These are phyloP conservation scores for Lyophyllum decastes DNA, from an alignment of 768 basidiomycete species.

Conservation along the genomic window DNA sequence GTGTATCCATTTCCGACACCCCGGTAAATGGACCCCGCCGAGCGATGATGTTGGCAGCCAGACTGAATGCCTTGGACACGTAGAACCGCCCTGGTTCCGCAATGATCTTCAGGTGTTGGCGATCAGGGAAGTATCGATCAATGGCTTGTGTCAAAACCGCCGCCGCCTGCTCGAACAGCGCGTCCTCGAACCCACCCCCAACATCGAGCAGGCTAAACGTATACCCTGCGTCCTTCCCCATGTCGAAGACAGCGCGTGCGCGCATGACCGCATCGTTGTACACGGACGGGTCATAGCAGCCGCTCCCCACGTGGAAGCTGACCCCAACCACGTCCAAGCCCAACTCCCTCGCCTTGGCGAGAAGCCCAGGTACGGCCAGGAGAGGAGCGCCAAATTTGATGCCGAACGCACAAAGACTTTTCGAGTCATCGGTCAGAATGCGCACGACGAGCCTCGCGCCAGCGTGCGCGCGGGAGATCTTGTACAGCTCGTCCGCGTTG, in stretches of 20 bases:
- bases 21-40: constrained; percentile 62
- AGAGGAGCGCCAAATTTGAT: constrained; percentile 97
- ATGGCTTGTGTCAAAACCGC: constrained; percentile 69
- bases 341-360: constrained; percentile 78
- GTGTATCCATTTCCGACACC: constrained; percentile 21
- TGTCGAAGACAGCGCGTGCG: constrained; percentile 82
- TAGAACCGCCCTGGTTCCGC: constrained; percentile 97
- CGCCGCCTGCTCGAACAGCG: constrained; percentile 81
- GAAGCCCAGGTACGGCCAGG: constrained; percentile 72
- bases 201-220: constrained; percentile 85
- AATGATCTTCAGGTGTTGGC: constrained; percentile 73
- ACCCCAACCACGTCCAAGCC: constrained; percentile 88
- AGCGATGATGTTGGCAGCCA: constrained; percentile 94
- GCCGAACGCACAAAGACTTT: constrained; percentile 89
- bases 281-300: constrained; percentile 89
- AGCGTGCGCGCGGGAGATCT: constrained; percentile 82
- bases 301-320: constrained; percentile 97
- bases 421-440: constrained; percentile 98
- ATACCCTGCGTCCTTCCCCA: constrained; percentile 82
- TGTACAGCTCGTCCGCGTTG: constrained; percentile 94
- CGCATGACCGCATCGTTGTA: constrained; percentile 90
- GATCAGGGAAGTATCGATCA: constrained; percentile 76
- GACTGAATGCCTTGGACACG: constrained; percentile 88
- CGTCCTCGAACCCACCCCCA: constrained; percentile 95
- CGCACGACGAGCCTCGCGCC: constrained; percentile 86